These are phyloP conservation scores for Pleurotus ostreatus DNA, from an alignment of 768 basidiomycete genomes.

Conservation along the genomic window DNA sequence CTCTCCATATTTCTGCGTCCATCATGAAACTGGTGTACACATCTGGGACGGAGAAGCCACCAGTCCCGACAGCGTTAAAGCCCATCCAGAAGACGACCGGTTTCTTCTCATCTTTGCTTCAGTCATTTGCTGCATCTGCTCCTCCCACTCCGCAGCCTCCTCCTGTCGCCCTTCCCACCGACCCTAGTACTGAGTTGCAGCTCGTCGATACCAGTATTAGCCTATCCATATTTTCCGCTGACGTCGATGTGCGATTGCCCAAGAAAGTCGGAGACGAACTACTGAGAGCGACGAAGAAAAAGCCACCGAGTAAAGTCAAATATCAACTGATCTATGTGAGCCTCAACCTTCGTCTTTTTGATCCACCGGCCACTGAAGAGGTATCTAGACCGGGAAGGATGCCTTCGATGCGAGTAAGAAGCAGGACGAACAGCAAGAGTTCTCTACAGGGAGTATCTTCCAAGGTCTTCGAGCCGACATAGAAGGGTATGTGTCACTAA, in stretches of 20 bases:
- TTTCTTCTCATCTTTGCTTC: constrained; percentile 49
- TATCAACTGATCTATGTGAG: constrained; percentile 85
- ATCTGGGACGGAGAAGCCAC: constrained; percentile 57
- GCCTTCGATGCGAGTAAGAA: constrained; percentile 72
- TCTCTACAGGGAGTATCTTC: constrained; percentile 76
- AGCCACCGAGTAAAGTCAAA: constrained; percentile 70
- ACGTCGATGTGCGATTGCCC: constrained; percentile 60
- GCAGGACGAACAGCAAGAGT: constrained; percentile 58
- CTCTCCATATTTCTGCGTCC: constrained; percentile 74
- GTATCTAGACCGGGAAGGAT: constrained; percentile 67
- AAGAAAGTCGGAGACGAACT: constrained; percentile 71
- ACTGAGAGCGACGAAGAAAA: constrained; percentile 91
- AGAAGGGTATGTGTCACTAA: constrained; percentile 52
- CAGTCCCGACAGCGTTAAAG: constrained; percentile 25
- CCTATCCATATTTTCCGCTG: constrained; percentile 62
- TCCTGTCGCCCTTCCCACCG: constrained; percentile 27
- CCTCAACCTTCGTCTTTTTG: constrained; percentile 6
- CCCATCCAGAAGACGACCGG: constrained; percentile 30
- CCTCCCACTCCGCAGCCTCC: constrained; percentile 31
- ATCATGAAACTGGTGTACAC: constrained; percentile 79
- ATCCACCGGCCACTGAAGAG: background rate
- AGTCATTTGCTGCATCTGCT: constrained; percentile 27
- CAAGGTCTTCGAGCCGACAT: constrained; percentile 84
- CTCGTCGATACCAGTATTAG: constrained; percentile 52
- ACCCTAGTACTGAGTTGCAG: constrained; percentile 31